Conservation (phyloP, 768 basidiomycete genomes). For the Pleurotus platypus region DNA sequence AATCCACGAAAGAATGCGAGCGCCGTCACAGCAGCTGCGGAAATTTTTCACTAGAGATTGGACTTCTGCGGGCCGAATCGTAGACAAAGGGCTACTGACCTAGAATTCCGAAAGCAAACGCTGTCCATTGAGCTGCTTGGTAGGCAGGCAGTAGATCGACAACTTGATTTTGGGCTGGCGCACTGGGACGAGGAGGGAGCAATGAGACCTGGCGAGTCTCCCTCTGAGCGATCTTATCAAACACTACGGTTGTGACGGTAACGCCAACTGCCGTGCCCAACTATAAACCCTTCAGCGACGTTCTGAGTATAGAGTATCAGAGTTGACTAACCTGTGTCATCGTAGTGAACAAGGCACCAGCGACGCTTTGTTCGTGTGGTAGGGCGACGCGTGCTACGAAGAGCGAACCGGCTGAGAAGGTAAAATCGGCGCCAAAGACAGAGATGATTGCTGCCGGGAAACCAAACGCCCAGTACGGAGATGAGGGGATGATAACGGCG, state of each 20-base stretch:
- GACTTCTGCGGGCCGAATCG: not conserved
- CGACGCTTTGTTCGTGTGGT: constrained; percentile 71
- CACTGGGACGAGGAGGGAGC: constrained; percentile 8
- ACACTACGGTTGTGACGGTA: not conserved
- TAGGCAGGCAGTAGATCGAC: constrained; percentile 21
- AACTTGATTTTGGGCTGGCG: constrained; percentile 3
- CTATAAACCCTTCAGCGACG: not conserved
- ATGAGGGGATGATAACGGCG: constrained; percentile 55
- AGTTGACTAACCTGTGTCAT: constrained; percentile 55
- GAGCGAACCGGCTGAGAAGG: constrained; percentile 68
- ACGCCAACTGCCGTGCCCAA: not conserved
- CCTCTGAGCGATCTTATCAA: not conserved
- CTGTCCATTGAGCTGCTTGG: constrained; percentile 4
- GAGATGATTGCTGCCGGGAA: constrained; percentile 65
- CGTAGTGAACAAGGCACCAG: constrained; percentile 75
- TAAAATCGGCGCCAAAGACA: constrained; percentile 80
- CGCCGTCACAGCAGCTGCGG: constrained; percentile 15
- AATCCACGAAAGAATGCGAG: not conserved
- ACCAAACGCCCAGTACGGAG: constrained; percentile 70
- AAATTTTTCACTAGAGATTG: not conserved
- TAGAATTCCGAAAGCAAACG: constrained; percentile 11
- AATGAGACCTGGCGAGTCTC: not conserved
- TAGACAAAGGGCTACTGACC: constrained; percentile 30
- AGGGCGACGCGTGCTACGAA: constrained; percentile 67
- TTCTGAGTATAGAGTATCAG: not conserved